Evolutionary conservation across 176 grass and related monocot genomes (phyloP).

Genomic region (Carex myosuroides): DNA sequence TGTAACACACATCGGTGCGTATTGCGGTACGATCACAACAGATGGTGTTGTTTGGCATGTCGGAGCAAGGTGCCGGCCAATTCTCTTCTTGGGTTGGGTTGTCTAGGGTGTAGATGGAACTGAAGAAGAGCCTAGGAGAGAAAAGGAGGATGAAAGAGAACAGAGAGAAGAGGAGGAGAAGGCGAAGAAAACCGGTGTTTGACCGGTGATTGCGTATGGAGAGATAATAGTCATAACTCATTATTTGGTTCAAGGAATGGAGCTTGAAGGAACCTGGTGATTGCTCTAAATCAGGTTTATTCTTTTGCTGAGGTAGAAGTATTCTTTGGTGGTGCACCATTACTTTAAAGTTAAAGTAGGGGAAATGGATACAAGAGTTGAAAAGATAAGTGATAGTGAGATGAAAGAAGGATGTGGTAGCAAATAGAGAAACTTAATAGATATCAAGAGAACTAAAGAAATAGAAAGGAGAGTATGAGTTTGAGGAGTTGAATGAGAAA

Average conservation of each 20-base stretch:
- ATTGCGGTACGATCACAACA: slow-evolving; percentile 35
- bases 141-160: slow-evolving; percentile 34
- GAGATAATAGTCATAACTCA: slow-evolving; percentile 15
- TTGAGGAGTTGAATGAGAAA: not conserved
- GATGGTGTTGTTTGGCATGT: slow-evolving; percentile 15
- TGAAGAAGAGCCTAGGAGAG: slow-evolving; percentile 26
- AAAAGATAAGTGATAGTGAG: not conserved
- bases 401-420: not conserved
- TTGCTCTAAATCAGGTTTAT: not conserved
- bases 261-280: slow-evolving; percentile 17
- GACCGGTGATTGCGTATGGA: not conserved
- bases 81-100: not conserved
- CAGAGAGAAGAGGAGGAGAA: slow-evolving; percentile 20
- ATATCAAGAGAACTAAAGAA: not conserved
- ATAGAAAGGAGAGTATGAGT: not conserved
- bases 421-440: not conserved
- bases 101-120: slow-evolving; percentile 12
- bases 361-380: not conserved
- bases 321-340: slow-evolving; percentile 40
- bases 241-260: slow-evolving; percentile 11
- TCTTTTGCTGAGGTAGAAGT: slow-evolving; percentile 27
- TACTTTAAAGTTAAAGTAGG: not conserved
- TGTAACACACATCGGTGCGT: slow-evolving; percentile 38
- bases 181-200: slow-evolving; percentile 7
- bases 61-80: not conserved